Evolutionary conservation across 2,329 filamentous ascomycete genomes (phyloP).

Genomic region (Neopestalotiopsis sp.): DNA sequence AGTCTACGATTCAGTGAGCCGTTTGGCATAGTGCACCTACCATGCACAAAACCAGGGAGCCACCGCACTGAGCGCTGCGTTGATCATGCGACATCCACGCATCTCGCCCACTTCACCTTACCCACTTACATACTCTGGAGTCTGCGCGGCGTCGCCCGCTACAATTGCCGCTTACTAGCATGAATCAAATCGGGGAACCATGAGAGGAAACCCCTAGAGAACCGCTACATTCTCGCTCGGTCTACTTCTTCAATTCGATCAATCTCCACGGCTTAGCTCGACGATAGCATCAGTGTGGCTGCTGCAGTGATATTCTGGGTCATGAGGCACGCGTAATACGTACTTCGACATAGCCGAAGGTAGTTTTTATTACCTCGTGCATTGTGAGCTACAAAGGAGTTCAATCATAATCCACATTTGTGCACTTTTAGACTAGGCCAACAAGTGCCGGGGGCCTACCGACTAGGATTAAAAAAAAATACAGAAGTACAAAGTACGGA

Average conservation of each 20-base stretch:
- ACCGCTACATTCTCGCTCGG: not conserved
- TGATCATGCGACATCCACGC: not conserved
- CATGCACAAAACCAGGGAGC: not conserved
- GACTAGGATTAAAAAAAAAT: not conserved
- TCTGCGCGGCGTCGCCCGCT: too few relatives aligned
- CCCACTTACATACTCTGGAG: not conserved
- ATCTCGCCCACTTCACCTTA: not conserved
- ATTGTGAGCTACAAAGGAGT: not conserved
- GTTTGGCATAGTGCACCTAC: too few relatives aligned
- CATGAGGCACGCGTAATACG: not conserved
- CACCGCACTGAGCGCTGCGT: not conserved
- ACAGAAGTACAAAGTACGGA: not conserved
- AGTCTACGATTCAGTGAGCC: not conserved
- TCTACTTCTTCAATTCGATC: not conserved
- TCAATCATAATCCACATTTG: not conserved
- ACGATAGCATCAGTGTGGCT: not conserved
- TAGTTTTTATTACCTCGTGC: not conserved
- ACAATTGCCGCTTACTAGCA: too few relatives aligned
- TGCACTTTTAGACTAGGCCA: not conserved
- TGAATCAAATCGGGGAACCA: not conserved
- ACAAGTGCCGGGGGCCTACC: not conserved
- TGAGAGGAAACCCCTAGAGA: not conserved
- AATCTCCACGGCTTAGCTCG: not conserved
- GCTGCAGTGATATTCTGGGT: not conserved
- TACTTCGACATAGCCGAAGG: not conserved